Evolutionary conservation across 179 eudicot species (phyloP).

Genomic region (Beta macrorhiza): DNA sequence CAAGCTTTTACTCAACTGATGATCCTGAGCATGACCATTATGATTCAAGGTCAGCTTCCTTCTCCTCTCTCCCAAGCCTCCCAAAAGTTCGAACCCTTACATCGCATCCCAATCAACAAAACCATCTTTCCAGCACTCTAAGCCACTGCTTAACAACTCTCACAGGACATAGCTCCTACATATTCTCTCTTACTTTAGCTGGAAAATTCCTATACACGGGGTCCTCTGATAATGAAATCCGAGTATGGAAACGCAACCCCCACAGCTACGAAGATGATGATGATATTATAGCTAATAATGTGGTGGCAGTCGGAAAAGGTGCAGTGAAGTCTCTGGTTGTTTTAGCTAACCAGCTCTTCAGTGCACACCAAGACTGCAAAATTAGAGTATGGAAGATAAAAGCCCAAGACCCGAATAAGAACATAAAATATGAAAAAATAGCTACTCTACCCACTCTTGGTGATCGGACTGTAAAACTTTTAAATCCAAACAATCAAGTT

Average conservation of each 20-base stretch:
- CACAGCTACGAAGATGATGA: constrained; percentile 30
- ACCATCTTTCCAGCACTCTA: constrained; percentile 33
- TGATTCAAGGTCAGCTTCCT: constrained; percentile 24
- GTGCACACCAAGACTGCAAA: constrained; percentile 66
- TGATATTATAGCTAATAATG: constrained; percentile 27
- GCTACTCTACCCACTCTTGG: constrained; percentile 67
- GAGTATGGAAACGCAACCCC: constrained; percentile 45
- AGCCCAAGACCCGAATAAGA: constrained; percentile 26
- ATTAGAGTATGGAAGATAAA: constrained; percentile 69
- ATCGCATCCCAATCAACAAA: constrained; percentile 27
- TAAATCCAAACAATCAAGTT: constrained; percentile 62
- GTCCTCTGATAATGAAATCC: constrained; percentile 56
- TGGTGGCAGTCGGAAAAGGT: constrained; percentile 55
- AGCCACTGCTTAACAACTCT: constrained; percentile 71
- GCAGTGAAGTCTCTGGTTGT: constrained; percentile 65
- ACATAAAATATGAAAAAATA: constrained; percentile 40
- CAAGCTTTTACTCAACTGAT: constrained; percentile 21
- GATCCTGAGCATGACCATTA: constrained; percentile 19
- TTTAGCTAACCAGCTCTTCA: constrained; percentile 49
- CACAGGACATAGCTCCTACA: constrained; percentile 57
- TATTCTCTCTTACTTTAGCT: constrained; percentile 67
- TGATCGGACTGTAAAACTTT: constrained; percentile 49
- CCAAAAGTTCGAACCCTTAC: constrained; percentile 55
- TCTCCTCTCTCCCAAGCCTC: constrained; percentile 43
- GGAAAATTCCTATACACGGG: constrained; percentile 68